These are phyloP conservation scores for Ceratocystis alfenasii DNA, from an alignment of 2,329 filamentous ascomycete species.

Conservation along the genomic window DNA sequence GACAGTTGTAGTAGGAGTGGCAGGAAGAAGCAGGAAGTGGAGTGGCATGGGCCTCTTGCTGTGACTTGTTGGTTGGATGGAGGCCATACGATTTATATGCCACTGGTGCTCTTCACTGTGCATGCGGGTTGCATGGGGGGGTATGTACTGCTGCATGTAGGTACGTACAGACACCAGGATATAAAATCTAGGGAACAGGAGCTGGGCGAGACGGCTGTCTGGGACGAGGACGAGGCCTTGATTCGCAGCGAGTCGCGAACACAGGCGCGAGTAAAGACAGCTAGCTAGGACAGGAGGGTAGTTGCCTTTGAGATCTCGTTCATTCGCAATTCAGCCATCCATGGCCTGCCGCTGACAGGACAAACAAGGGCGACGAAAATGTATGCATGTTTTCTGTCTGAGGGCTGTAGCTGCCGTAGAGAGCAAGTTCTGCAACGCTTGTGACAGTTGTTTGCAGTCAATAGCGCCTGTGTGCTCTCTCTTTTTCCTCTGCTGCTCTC, in stretches of 20 bases:
- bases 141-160: not conserved
- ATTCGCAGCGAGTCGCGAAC: not conserved
- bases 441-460: not conserved
- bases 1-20: not conserved
- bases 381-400: not conserved
- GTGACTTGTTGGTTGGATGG: not conserved
- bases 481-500: not conserved
- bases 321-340: not conserved
- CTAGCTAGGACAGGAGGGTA: not conserved
- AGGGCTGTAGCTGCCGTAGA: no score
- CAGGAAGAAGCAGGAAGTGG: not conserved
- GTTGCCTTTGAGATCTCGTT: not conserved
- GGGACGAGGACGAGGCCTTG: no score
- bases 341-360: not conserved
- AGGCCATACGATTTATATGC: not conserved
- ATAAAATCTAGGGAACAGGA: not conserved
- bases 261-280: not conserved
- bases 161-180: not conserved
- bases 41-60: conserved; percentile 2
- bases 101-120: not conserved
- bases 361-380: not conserved
- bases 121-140: not conserved
- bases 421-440: no score
- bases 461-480: not conserved
- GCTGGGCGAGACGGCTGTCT: no score